Base-by-base conservation (phyloP, 2,329 filamentous ascomycete genomes). In the Colletotrichum coccodes region DNA sequence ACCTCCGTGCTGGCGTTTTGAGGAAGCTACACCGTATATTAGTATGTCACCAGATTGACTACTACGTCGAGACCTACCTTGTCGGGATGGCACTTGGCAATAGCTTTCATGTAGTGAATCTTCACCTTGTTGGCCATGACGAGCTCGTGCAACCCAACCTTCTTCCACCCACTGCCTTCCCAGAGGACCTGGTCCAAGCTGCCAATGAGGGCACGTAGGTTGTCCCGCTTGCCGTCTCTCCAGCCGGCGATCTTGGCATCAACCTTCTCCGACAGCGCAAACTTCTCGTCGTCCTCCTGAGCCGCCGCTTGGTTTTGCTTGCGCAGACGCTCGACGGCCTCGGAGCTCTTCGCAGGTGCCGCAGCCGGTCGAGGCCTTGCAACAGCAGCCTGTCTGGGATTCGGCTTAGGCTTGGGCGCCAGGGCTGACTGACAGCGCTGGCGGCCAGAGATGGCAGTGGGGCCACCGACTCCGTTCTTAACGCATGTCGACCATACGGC, bases 41-140 rank as follows among this genome's bases (percentile, higher is more conserved):
- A 71, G 65, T 21, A 30, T 36, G n/a, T 26, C 28, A 30, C 16
- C 53, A 21, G 7, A 3, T 3, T 6, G 14, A 18, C 26, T 18
- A 4, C n/a, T 49, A 6, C 9, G 3, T 8, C 2, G 21, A 70
- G 73, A 80, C 89, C 81, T 86, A 98, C 96, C 92, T 99, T 99
- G 80, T 99, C 96, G 70, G 96, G 96, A 86, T 99, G 96, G 74
- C 96, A 96, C 86, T 98, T 98, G 12, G 92, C 94, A 86, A 99
- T 98, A 6, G 95, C 96, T 88, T 97, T 98, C 96, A 99, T 98
- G 79, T 99, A 99, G 69, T 93, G 86, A 72, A 99, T 92, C 88
- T 99, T 99, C 79, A 98, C 96, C 85, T 95, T 97, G 73, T 93
- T 94, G 38, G 94, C 91, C 87, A 97, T 88, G 60, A 99, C 92